Conservation (phyloP, 352 stramenopile genomes). For the Plasmopara halstedii region DNA sequence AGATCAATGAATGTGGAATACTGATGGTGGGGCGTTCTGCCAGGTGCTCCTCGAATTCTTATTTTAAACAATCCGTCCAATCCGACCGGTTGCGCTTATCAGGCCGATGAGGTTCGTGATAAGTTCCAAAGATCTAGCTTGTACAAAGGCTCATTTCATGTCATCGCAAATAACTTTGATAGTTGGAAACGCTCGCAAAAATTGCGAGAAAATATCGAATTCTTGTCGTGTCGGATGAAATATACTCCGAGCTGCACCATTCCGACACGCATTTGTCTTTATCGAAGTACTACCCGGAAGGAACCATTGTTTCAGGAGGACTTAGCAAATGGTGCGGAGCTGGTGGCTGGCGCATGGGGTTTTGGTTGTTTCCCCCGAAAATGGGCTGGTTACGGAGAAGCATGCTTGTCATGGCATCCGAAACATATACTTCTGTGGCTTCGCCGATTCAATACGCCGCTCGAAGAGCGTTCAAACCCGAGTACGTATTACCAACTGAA, state of each 20-base stretch:
- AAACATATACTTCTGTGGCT: slow-evolving; percentile 84
- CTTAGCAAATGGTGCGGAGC: slow-evolving; percentile 86
- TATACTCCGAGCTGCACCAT: slow-evolving; percentile 83
- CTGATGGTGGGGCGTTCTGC: not conserved
- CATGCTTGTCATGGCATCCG: slow-evolving; percentile 85
- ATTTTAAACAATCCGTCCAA: slow-evolving; percentile 86
- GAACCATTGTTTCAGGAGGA: slow-evolving; percentile 81
- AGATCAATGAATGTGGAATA: not conserved
- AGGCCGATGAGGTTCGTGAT: slow-evolving; percentile 50
- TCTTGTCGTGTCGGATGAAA: slow-evolving; percentile 86
- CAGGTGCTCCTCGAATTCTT: slow-evolving; percentile 75
- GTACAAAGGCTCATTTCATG: slow-evolving; percentile 1
- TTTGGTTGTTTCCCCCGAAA: slow-evolving; percentile 75
- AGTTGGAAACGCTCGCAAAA: slow-evolving; percentile 57
- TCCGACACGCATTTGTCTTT: slow-evolving; percentile 68
- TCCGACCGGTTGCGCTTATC: slow-evolving; percentile 76
- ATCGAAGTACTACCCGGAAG: slow-evolving; percentile 81
- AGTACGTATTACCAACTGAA: slow-evolving; percentile 32
- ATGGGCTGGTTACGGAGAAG: slow-evolving; percentile 77
- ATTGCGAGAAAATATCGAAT: slow-evolving; percentile 80
- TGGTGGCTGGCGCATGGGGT: slow-evolving; percentile 83
- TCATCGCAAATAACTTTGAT: not conserved
- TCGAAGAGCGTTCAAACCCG: slow-evolving; percentile 61
- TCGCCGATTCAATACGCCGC: slow-evolving; percentile 83
- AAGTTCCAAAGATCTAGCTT: not conserved